Base-by-base conservation (phyloP, 805 yeast species). In the Clavispora santaluciae region DNA sequence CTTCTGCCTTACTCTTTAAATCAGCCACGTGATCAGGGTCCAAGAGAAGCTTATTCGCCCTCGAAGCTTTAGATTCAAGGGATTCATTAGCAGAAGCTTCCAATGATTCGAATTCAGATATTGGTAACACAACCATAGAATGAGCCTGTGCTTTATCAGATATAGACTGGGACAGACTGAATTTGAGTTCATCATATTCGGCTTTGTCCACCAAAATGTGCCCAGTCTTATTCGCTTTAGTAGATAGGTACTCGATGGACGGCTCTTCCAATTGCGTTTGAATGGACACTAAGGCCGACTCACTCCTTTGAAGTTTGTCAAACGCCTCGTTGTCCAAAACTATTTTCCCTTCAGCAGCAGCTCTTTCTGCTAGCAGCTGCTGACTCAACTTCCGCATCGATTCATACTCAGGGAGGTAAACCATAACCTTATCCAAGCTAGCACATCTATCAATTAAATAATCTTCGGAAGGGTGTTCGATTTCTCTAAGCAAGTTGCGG, bases 271-370 rank as follows among this genome's bases (percentile, higher is more conserved):
- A 28, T 21, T 24, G 22, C 13, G 23, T 24, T n/a, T 29, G 21
- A 7, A 45, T 33, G 6, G 28, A 20, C 3, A 42, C 30, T 11
- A 39, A 36, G n/a, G 38, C 36, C 35, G 34, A 22, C 2, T 58
- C 44, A 9, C 28, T 23, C 18, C 35, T 30, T 3, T 36, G 35
- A 38, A 56, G 35, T 2, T 26, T 29, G 8, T 50, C 55, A 33
- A 50, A 55, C 4, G 54, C 58, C 24, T 46, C 33, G 35, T 35
- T 42, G 34, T 46, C 47, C 29, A 48, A 28, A 12, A 48, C 35
- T 11, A 37, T 57, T 47, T 43, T 50, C 1, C 51, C 54, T 6
- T 36, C 39, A 7, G 44, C 35, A 1, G 33, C 28, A 3, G 64
- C 64, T 31, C 51, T 56, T 12, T 40, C 37, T 17, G 35, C 45